Evolutionary conservation across 148 eudicot genomes (phyloP), one percentile per base, ranked within the genome.

Genomic region (Limonium bicolor): DNA sequence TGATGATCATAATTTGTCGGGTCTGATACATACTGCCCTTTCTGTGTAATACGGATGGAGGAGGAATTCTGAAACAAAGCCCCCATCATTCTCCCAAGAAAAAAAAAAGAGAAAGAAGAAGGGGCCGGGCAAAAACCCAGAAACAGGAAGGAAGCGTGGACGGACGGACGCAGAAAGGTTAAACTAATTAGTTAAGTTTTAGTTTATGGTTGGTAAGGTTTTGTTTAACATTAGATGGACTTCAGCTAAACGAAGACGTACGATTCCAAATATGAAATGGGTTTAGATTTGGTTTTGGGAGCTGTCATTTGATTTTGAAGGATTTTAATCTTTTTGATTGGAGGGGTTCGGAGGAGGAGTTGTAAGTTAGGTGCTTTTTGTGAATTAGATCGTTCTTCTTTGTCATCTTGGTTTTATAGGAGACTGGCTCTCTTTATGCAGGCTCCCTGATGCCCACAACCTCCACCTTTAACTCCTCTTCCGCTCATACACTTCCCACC

Each of bases 401-500:
- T 48, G 36, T 48, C 36, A 20, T 54, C 42, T 54, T n/a, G 12
- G 23, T 46, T 54, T 35, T 71, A 33, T 49, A 59, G 60, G 62
- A 59, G 61, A 14, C 16, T 43, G 48, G 83, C 93, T 77, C 86
- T 76, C 95, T 86, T 86, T 75, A 65, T 83, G 78, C 83, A n/a
- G n/a, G n/a, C n/a, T n/a, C n/a, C n/a, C n/a, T n/a, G n/a, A n/a
- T n/a, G n/a, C n/a, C n/a, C n/a, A n/a, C n/a, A n/a, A n/a, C n/a
- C n/a, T n/a, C n/a, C 74, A 54, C 62, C 61, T 46, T 41, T 54
- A 13, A 11, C 27, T 43, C 16, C 30, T 11, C 15, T 41, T 43
- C 48, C n/a, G n/a, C n/a, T n/a, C n/a, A 43, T 41, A 58, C 60
- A 59, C 64, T 53, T 66, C 57, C 53, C 54, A 61, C 49, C 51